phyloP scores from a whole-genome alignment of 768 basidiomycete species.

The Panaeolus cyanescens region DNA sequence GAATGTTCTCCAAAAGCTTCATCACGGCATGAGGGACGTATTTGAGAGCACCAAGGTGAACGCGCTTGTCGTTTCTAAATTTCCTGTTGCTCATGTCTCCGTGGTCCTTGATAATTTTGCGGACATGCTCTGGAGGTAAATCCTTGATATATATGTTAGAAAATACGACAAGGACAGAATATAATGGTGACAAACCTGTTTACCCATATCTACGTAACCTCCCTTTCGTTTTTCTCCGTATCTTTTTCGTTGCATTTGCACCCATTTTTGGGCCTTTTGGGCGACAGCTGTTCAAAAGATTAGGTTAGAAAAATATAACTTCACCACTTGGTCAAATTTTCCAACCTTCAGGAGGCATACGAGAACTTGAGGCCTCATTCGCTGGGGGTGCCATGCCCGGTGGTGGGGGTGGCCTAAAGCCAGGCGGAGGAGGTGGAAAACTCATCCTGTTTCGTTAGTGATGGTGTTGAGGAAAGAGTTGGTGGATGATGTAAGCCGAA shows the following conservation, averaged over 20 bases:
- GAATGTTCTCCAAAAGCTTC: slow-evolving; percentile 98
- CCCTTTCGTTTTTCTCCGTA: slow-evolving; percentile 92
- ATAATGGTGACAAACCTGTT: slow-evolving; percentile 63
- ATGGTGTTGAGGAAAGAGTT: slow-evolving; percentile 40
- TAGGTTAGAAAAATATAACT: slow-evolving; percentile 15
- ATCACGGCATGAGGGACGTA: slow-evolving; percentile 99
- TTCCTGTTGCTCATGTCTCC: slow-evolving; percentile 99
- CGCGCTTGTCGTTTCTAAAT: slow-evolving; percentile 98
- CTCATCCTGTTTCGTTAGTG: slow-evolving; percentile 45
- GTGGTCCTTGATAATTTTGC: slow-evolving; percentile 99
- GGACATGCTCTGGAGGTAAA: slow-evolving; percentile 94
- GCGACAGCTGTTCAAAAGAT: slow-evolving; percentile 54
- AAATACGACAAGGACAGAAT: slow-evolving; percentile 7
- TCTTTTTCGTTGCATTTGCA: slow-evolving; percentile 89
- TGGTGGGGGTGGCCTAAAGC: slow-evolving; percentile 50
- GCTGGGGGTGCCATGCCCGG: slow-evolving; percentile 51
- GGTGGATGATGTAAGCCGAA: slow-evolving; percentile 43
- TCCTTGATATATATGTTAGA: slow-evolving; percentile 54
- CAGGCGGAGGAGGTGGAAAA: slow-evolving; percentile 59
- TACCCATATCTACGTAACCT: slow-evolving; percentile 89
- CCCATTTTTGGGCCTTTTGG: slow-evolving; percentile 96
- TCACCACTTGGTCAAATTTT: slow-evolving; percentile 10
- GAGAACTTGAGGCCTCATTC: slow-evolving; percentile 40
- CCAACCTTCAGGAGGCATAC: slow-evolving; percentile 50
- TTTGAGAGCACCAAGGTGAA: slow-evolving; percentile 96